Conservation (phyloP, 1,284 basidiomycete species). For the Pseudozyma hubeiensis region DNA sequence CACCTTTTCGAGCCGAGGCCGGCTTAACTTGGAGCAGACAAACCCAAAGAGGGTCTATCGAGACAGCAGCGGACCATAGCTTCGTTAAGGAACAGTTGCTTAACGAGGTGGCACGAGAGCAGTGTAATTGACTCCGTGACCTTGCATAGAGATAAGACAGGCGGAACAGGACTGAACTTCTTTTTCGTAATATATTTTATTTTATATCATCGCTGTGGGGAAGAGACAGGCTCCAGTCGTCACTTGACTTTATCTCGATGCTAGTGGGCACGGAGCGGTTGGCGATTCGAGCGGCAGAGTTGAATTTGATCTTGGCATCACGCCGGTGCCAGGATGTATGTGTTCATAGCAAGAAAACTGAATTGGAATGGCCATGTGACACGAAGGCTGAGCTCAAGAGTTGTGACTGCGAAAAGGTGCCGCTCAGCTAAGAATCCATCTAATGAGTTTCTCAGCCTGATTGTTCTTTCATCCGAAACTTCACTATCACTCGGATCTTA, state of each 20-base stretch:
- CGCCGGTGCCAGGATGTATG: neutral
- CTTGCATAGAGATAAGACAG: slow-evolving; percentile 10
- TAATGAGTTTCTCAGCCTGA: too few relatives aligned
- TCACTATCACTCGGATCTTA: neutral
- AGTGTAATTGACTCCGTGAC: neutral
- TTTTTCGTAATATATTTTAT: neutral
- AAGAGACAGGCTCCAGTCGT: neutral
- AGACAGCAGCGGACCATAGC: neutral
- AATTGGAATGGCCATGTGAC: neutral
- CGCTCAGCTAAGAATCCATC: too few relatives aligned
- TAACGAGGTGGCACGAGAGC: slow-evolving; percentile 6
- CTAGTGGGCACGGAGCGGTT: neutral
- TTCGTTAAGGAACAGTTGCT: slow-evolving; percentile 5
- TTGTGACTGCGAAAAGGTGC: too few relatives aligned
- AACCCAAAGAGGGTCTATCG: neutral
- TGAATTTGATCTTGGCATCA: too few relatives aligned
- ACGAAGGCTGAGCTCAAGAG: too few relatives aligned
- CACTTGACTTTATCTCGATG: neutral
- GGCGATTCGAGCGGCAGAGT: slow-evolving; percentile 5
- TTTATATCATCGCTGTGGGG: neutral
- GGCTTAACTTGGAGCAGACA: neutral
- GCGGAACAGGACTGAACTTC: neutral
- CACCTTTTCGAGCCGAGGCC: neutral
- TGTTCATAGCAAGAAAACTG: neutral
- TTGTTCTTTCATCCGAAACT: too few relatives aligned